Evolutionary conservation across 2,329 filamentous ascomycete species (phyloP).

Genomic region (Proliferodiscus dingleyae): DNA sequence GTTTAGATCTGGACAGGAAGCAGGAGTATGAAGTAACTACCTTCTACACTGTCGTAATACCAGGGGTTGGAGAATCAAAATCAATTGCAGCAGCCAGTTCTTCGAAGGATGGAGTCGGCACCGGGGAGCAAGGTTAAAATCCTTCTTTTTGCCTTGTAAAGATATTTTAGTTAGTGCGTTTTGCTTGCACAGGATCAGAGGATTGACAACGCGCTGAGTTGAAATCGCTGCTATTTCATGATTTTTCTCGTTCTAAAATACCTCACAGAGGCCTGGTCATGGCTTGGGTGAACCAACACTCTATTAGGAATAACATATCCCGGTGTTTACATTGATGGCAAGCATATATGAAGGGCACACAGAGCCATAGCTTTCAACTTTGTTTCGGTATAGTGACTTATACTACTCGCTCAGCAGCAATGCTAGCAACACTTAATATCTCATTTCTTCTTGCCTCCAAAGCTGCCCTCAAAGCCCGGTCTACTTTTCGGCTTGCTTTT

Average conservation of each 20-base stretch:
- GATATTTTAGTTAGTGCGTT: slow-evolving; percentile 8
- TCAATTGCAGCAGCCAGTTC: slow-evolving; percentile 1
- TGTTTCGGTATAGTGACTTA: neutral
- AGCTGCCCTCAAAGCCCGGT: slow-evolving; percentile 55
- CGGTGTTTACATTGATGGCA: too few species aligned
- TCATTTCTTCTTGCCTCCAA: slow-evolving; percentile 25
- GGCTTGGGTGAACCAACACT: too few species aligned
- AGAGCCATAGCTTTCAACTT: too few species aligned
- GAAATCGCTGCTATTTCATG: neutral
- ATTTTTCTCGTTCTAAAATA: too few species aligned
- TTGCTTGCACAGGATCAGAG: neutral
- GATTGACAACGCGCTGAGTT: too few species aligned
- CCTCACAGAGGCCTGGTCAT: too few species aligned
- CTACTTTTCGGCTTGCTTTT: slow-evolving; percentile 39
- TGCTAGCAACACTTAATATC: neutral
- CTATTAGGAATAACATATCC: too few species aligned
- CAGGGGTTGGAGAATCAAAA: slow-evolving; percentile 4
- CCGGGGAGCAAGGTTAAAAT: slow-evolving; percentile 7
- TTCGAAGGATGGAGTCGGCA: slow-evolving; percentile 1
- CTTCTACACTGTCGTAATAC: slow-evolving; percentile 28
- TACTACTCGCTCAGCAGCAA: neutral
- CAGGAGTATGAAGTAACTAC: slow-evolving; percentile 2
- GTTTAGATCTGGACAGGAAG: neutral
- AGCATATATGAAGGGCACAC: too few species aligned
- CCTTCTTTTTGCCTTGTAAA: slow-evolving; percentile 5